Evolutionary conservation across 352 stramenopile genomes (phyloP).

Genomic region (Globisporangium solare): DNA sequence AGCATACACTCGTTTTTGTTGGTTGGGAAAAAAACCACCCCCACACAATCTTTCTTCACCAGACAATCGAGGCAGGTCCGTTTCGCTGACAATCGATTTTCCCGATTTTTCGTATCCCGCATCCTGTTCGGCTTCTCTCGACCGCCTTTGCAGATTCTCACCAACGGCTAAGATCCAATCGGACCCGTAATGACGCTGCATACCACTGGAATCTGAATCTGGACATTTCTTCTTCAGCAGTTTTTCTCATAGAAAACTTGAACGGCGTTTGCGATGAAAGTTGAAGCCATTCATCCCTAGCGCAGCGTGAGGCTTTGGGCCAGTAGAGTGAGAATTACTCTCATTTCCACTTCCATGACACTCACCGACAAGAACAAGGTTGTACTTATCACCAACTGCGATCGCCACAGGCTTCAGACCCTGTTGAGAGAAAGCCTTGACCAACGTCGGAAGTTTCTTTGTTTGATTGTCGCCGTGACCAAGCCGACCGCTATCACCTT

Average conservation of each 20-base stretch:
- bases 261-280: slow-evolving; percentile 5
- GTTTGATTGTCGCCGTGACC: slow-evolving; percentile 68
- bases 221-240: slow-evolving; percentile 4
- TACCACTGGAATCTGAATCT: background rate
- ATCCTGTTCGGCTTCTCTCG: background rate
- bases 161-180: slow-evolving; percentile 14
- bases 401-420: slow-evolving; percentile 61
- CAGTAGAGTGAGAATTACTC: background rate
- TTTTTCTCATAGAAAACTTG: background rate
- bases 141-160: slow-evolving; percentile 6
- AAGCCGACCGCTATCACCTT: slow-evolving; percentile 75
- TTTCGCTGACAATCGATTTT: background rate
- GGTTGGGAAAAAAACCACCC: slow-evolving; percentile 2
- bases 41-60: background rate
- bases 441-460: slow-evolving; percentile 46
- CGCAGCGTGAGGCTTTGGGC: background rate
- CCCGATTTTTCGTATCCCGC: background rate
- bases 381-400: slow-evolving; percentile 86
- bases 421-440: slow-evolving; percentile 51
- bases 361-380: slow-evolving; percentile 65
- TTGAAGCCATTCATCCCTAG: background rate
- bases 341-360: background rate
- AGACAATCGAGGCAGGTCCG: background rate
- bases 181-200: background rate
- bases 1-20: slow-evolving; percentile 18